phyloP scores from a whole-genome alignment of 768 basidiomycete genomes.

The Dentipellis sp. region DNA sequence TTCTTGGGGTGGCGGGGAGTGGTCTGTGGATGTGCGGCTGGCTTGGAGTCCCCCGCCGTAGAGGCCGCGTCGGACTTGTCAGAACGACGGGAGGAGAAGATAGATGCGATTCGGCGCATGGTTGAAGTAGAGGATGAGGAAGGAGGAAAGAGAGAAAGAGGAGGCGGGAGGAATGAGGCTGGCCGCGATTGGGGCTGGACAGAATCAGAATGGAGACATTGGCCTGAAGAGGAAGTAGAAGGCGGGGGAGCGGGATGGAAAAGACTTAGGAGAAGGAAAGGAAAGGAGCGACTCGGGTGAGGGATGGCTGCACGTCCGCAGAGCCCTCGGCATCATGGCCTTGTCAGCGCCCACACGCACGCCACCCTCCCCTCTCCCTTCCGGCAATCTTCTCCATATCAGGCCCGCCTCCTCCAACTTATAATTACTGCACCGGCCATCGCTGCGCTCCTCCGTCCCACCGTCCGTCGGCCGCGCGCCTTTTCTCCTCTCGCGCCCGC shows the following conservation, averaged over 20 bases:
- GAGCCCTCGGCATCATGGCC: slow-evolving; percentile 1
- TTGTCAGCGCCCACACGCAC: slow-evolving; percentile 6
- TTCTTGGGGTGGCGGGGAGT: slow-evolving; percentile 2
- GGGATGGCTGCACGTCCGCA: not conserved
- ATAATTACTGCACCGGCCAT: not conserved
- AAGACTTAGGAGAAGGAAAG: not conserved
- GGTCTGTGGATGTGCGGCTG: not conserved
- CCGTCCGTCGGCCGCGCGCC: slow-evolving; percentile 4
- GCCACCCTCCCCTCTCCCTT: not conserved
- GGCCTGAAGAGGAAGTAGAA: not conserved
- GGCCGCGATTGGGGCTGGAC: not conserved
- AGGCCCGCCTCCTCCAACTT: not conserved
- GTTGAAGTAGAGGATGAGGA: not conserved
- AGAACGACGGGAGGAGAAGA: slow-evolving; percentile 31
- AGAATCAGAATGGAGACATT: slow-evolving; percentile 3
- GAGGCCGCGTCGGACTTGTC: slow-evolving; percentile 23
- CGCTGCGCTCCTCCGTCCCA: slow-evolving; percentile 1
- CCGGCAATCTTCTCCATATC: not conserved
- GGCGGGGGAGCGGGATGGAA: not conserved
- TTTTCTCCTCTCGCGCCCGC: slow-evolving; percentile 2
- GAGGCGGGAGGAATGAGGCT: not conserved
- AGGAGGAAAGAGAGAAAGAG: not conserved
- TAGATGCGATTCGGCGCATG: slow-evolving; percentile 59
- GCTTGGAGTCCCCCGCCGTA: slow-evolving; percentile 23
- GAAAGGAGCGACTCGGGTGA: not conserved